Base-by-base conservation (phyloP, 768 basidiomycete genomes). In the Xanthoconium purpureum region DNA sequence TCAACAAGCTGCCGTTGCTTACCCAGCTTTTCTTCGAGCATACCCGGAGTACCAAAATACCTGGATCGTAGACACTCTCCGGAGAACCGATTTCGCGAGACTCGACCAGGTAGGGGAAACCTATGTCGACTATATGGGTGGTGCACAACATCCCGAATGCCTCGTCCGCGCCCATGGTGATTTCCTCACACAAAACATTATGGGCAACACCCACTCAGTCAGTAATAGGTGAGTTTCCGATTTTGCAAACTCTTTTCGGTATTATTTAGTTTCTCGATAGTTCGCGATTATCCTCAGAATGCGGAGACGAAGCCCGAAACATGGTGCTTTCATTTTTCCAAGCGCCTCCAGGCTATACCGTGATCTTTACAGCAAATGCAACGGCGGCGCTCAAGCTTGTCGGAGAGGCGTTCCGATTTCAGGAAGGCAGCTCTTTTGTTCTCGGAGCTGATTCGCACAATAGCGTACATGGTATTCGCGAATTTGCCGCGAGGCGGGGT, bases 81-180 rank as follows among this genome's bases (percentile, higher is more conserved):
- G 87, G 47, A 75, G 79, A 59, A 83, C 78, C 0, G 87, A 90
- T 68, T 88, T 81, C 60, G 56, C 75, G 6, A 74, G 87, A 50
- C 75, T 88, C 42, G 81, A 85, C 57, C 79, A 78, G 13, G 73
- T 75, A 10, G 82, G 82, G 7, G 88, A 91, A 73, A 87, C 85
- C 10, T 92, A 92, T 56, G 85, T 91, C 57, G 91, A 93, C 65
- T 92, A 88, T 60, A 92, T 92, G 88, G 91, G 91, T 32, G 89
- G 88, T 24, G 81, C 88, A 0, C 75, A 92, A 35, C 90, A 89
- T 60, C 91, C 91, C 12, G 87, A 89, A 62, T 87, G 84, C 62
- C 81, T 93, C 35, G 80, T 92, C 55, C 79, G 78, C 38, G 81
- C 83, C 11, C 88, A 91, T 61, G 77, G 84, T 39, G 80, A 82